These are phyloP conservation scores for Teratosphaeriaceae sp. DNA, from an alignment of 2,329 filamentous ascomycete species.

Conservation along the genomic window DNA sequence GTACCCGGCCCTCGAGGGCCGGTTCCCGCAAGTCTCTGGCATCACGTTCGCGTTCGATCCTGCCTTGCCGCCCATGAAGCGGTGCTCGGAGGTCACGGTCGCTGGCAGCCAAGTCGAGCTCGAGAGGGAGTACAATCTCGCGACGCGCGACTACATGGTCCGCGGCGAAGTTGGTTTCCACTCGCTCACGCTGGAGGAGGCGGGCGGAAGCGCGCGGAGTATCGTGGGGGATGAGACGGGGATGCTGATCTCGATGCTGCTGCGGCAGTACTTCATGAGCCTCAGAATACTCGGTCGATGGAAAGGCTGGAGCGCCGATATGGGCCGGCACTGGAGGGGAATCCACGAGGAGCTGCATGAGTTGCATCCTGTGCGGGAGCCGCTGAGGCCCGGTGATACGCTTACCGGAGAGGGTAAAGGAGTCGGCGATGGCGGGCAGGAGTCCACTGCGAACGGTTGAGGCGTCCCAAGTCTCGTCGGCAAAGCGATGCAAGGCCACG, in stretches of 20 bases:
- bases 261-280: constrained; percentile 87
- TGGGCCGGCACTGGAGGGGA: constrained; percentile 58
- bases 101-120: constrained; percentile 55
- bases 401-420: too few species aligned
- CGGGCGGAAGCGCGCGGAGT: constrained; percentile 70
- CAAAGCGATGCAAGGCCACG: constrained; percentile 6
- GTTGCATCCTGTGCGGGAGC: constrained; percentile 34
- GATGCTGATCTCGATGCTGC: constrained; percentile 75
- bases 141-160: constrained; percentile 83
- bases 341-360: constrained; percentile 58
- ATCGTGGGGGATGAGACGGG: constrained; percentile 82
- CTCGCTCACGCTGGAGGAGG: constrained; percentile 65
- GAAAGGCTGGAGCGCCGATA: constrained; percentile 60
- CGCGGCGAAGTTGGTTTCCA: constrained; percentile 72
- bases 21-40: constrained; percentile 82
- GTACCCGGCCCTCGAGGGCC: constrained; percentile 74
- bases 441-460: not conserved
- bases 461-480: constrained; percentile 5
- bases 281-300: constrained; percentile 75
- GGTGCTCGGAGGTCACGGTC: constrained; percentile 58
- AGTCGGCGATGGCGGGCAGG: too few species aligned
- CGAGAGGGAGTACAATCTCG: constrained; percentile 61
- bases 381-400: constrained; percentile 8
- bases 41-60: constrained; percentile 71
- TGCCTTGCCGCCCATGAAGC: constrained; percentile 50